Conservation (phyloP, 441 rosid species). For the Eugenia klotzschiana region DNA sequence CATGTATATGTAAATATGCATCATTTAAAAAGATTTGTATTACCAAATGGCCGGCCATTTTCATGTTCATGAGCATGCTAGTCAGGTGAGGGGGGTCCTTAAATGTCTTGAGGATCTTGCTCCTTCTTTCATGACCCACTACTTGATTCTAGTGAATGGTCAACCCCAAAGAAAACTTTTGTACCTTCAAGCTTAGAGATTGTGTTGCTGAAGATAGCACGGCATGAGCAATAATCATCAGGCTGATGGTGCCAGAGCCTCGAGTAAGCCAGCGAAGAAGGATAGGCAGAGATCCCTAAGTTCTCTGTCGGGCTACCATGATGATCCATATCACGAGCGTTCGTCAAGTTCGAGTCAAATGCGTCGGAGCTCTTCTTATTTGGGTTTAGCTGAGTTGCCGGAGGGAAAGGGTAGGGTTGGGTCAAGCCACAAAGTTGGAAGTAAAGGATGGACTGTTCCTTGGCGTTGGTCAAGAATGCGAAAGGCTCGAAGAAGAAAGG, state of each 20-base stretch:
- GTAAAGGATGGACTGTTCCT: conserved; percentile 1
- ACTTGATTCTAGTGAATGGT: neutral
- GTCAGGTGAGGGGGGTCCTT: neutral
- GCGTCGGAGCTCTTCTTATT: neutral
- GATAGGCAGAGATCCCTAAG: neutral
- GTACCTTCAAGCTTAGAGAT: neutral
- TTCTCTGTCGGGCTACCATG: neutral
- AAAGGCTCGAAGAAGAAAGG: neutral
- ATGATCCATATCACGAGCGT: neutral
- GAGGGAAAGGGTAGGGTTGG: neutral
- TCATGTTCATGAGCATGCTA: neutral
- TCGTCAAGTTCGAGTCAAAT: neutral
- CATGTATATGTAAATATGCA: too few species aligned
- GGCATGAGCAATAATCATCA: neutral
- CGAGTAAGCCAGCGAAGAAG: neutral
- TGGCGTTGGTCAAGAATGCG: conserved; percentile 11
- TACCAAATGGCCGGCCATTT: neutral
- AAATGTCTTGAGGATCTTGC: neutral
- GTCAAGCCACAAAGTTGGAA: neutral
- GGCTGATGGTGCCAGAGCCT: neutral
- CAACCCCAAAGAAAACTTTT: neutral
- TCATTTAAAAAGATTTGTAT: neutral
- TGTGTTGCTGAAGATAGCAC: neutral
- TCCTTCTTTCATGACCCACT: neutral
- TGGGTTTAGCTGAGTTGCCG: neutral